A percentile compares a stretch with the other conserved stretches of the same genome.
These are phyloP conservation scores for Neonothopanus nambi DNA, from an alignment of 1,284 basidiomycete species.

Conservation along the genomic window DNA sequence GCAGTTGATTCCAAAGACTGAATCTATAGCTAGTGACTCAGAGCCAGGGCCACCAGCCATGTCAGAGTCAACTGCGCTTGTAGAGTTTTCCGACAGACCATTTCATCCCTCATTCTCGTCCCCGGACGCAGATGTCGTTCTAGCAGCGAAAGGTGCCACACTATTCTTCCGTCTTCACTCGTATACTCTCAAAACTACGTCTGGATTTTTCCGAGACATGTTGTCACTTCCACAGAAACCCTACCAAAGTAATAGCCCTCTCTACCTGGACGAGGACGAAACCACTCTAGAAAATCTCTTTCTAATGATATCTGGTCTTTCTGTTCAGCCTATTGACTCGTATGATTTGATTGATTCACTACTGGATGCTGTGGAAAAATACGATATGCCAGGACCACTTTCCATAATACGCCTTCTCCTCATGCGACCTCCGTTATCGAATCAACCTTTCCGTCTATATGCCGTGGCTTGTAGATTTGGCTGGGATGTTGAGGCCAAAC, in stretches of 20 bases:
- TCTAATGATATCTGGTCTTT: constrained; percentile 59
- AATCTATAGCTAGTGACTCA: too few species aligned
- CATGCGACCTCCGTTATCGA: constrained; percentile 47
- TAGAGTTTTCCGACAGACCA: not conserved
- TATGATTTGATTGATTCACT: constrained; percentile 55
- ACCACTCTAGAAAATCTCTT: constrained; percentile 54
- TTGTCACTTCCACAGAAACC: constrained; percentile 53
- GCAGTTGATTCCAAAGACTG: too few species aligned
- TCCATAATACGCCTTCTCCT: constrained; percentile 56
- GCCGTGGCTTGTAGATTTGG: constrained; percentile 55
- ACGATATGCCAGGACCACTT: constrained; percentile 63
- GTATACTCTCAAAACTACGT: constrained; percentile 59
- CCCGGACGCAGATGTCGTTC: constrained; percentile 48
- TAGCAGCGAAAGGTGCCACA: constrained; percentile 42
- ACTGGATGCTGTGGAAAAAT: constrained; percentile 64
- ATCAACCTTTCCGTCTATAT: constrained; percentile 57
- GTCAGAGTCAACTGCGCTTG: constrained; percentile 1
- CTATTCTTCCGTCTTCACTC: constrained; percentile 58
- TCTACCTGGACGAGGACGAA: constrained; percentile 58
- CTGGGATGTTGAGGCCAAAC: constrained; percentile 53
- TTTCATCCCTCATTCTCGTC: constrained; percentile 47
- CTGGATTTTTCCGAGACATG: constrained; percentile 60
- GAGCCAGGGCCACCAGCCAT: too few species aligned
- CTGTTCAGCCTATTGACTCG: constrained; percentile 47
- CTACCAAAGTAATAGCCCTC: constrained; percentile 28